Base-by-base conservation (phyloP, 805 yeast species). In the Pichia gijzeniarum region DNA sequence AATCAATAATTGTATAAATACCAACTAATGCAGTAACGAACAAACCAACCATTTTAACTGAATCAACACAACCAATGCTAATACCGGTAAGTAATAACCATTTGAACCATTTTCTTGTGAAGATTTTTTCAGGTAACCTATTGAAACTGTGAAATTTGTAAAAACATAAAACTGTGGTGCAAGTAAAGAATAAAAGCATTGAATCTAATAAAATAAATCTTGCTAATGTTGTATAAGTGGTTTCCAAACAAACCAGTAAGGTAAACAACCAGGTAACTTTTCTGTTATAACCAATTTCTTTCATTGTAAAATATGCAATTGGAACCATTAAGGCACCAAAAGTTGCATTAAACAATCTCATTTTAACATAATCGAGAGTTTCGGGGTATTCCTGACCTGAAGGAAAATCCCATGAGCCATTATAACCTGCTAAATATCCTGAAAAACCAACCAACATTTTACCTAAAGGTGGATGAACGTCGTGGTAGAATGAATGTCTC, bases 41-140 rank as follows among this genome's bases (percentile, higher is more conserved):
- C 46, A 91, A 73, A 57, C 99, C 99, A 48, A 93, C 98, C 96
- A 90, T 88, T 68, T 93, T 93, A 47, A 89, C 95, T 25, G 95
- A 84, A 60, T 91, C 83, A 17, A 90, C 85, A 63, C 93, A 85
- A 35, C 99, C 98, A 57, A 93, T 79, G 38, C 79, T 71, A 43
- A 88, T 68, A 53, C 99, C 99, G 8, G 95, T 85, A 48, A 85
- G 67, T 20, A 83, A 55, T 43, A 93, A 67, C 96, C 97, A 91
- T 62, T 79, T 80, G 95, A 95, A 93, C 97, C 99, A 91, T 59
- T 78, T 75, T 58, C 80, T 70, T 12, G 85, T 61, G 60, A 90
- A 87, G 31, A 70, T 69, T 42, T 67, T 60, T 14, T 59, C 52
- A 35, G 72, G 72, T 35, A 71, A 65, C 47, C 56, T 64, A 61